Evolutionary conservation across 78 protist species (phyloP).

Genomic region (Dictyostelium intermedium): DNA sequence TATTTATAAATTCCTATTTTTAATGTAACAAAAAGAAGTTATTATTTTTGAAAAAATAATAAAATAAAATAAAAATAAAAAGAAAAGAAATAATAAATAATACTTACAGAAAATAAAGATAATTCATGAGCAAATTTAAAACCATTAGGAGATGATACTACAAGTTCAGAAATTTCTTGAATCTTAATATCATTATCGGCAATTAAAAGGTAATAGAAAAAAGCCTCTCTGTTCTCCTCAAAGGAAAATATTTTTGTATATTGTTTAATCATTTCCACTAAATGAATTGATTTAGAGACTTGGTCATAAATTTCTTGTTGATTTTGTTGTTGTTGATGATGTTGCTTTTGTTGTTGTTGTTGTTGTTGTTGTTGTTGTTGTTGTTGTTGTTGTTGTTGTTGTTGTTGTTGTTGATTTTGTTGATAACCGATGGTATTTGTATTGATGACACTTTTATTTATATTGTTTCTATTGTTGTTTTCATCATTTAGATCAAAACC

Average conservation of each 20-base stretch:
- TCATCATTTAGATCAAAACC: not conserved
- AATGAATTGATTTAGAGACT: not conserved
- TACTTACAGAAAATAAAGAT: not conserved
- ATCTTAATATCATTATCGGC: conserved; percentile 1
- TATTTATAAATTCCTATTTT: conserved; percentile 10
- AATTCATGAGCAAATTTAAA: conserved; percentile 43
- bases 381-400: not conserved
- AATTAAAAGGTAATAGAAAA: conserved; percentile 51
- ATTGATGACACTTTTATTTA: not conserved
- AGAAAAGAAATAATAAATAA: not conserved
- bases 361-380: not conserved
- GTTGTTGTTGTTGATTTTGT: not conserved
- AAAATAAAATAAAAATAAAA: not conserved
- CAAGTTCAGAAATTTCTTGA: conserved; percentile 32
- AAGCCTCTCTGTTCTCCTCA: conserved; percentile 44
- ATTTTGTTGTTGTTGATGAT: not conserved
- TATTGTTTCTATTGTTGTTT: not conserved
- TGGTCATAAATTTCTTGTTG: conserved; percentile 20
- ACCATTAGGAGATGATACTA: conserved; percentile 22
- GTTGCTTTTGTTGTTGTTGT: not conserved
- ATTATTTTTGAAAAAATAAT: too few relatives aligned
- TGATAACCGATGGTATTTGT: not conserved
- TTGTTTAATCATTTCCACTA: conserved; percentile 44
- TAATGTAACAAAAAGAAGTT: too few relatives aligned
- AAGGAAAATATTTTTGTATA: conserved; percentile 26